Evolutionary conservation across 352 stramenopile species (phyloP), one percentile per base, ranked within the genome.

Genomic region (Ophiocytium majus): DNA sequence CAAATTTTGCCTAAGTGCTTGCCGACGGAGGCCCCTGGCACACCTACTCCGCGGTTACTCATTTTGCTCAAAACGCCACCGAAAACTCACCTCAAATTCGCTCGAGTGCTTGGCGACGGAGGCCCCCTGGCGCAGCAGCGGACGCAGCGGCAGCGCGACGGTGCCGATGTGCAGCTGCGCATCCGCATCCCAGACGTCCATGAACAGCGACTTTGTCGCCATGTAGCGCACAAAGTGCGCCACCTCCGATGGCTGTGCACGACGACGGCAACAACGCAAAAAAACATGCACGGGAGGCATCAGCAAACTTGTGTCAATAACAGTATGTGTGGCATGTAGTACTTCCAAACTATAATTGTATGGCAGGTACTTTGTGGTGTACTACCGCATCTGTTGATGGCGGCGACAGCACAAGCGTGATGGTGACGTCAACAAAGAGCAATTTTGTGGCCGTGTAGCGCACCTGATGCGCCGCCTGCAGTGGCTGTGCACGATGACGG

Each of bases 181-280:
- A 32, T 98, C 93, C 0, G 92, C 95, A 79, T 98, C 95, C 94
- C 94, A 98, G 0, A 98, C 92, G 74, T 98, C 94, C 28, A 98
- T 92, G 74, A 94, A 93, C 31, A 98, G 84, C 10, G 89, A 91
- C 71, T 94, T 95, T 31, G 89, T 89, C 32, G 94, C 89, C 50
- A 98, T 88, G 83, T 98, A 98, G 64, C 92, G 89, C 0, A 93
- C 91, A 89, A 98, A 98, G 0, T 89, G 81, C 0, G 88, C 86
- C 9, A 93, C 90, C 86, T 97, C 95, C 9, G 83, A 88, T 93
- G 82, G 1, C 91, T 91, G 84, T 93, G n/a, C n/a, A n/a, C n/a
- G 9, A 93, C 82, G 0, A 92, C 14, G 66, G n/a, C 66, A 37
- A 78, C n/a, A n/a, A n/a, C n/a, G n/a, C n/a, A n/a, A n/a, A n/a